phyloP scores from a whole-genome alignment of 352 stramenopile genomes.

The Globisporangium parvum region DNA sequence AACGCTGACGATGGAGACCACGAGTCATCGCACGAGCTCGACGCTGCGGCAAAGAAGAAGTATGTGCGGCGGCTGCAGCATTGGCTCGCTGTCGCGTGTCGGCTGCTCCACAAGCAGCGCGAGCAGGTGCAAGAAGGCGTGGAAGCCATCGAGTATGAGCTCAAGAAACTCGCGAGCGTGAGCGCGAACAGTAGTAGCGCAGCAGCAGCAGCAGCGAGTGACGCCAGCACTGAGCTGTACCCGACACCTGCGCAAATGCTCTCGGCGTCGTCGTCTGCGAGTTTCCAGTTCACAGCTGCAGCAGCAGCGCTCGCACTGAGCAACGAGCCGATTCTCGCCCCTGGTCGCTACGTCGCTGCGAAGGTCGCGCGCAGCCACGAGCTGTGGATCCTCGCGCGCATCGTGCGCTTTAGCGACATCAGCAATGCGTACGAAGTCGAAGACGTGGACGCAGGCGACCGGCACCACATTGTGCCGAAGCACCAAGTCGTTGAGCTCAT shows the following conservation, averaged over 20 bases:
- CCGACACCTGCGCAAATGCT: constrained; percentile 5
- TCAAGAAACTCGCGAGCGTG: constrained; percentile 33
- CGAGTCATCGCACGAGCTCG: not conserved
- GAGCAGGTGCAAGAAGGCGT: constrained; percentile 45
- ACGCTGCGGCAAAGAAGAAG: constrained; percentile 22
- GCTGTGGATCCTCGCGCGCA: constrained; percentile 90
- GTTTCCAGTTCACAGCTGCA: constrained; percentile 14
- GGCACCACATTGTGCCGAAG: constrained; percentile 67
- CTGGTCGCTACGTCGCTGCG: constrained; percentile 57
- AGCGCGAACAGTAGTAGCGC: constrained; percentile 4
- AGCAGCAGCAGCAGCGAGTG: not conserved
- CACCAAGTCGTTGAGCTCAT: constrained; percentile 88
- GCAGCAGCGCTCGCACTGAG: constrained; percentile 13
- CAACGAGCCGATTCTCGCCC: constrained; percentile 35
- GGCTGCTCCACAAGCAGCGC: constrained; percentile 50
- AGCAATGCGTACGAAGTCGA: constrained; percentile 94
- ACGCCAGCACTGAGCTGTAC: constrained; percentile 2
- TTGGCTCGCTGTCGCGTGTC: constrained; percentile 48
- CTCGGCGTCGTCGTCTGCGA: constrained; percentile 6
- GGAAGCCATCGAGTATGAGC: constrained; percentile 43
- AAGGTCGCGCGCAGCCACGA: constrained; percentile 76
- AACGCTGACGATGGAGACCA: not conserved
- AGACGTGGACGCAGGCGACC: constrained; percentile 88
- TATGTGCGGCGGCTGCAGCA: constrained; percentile 58
- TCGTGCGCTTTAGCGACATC: constrained; percentile 86